Evolutionary conservation across 2,329 filamentous ascomycete genomes (phyloP).

Genomic region (Colletotrichum theobromicola): DNA sequence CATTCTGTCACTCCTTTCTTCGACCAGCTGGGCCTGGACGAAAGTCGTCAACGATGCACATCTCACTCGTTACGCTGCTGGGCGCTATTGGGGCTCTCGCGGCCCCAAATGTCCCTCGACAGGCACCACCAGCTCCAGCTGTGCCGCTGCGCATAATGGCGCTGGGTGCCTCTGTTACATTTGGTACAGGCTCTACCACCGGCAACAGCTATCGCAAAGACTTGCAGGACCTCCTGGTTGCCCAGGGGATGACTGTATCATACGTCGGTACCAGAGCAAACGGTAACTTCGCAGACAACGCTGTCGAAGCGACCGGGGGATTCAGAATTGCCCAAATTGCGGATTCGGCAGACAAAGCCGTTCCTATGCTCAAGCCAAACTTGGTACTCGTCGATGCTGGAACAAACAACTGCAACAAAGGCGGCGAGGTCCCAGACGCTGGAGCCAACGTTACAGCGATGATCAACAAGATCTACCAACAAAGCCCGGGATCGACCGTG

Average conservation of each 20-base stretch:
- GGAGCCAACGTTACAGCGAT: conserved; percentile 17
- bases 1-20: neutral
- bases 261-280: conserved; percentile 1
- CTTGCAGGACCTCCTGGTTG: conserved; percentile 27
- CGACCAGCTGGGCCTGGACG: neutral
- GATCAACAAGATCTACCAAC: conserved; percentile 16
- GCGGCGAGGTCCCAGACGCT: conserved; percentile 6
- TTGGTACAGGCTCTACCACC: conserved; percentile 29
- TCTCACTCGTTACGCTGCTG: neutral
- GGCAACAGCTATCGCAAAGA: conserved; percentile 42
- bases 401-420: conserved; percentile 26
- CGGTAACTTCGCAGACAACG: conserved; percentile 11
- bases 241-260: conserved; percentile 2
- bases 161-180: conserved; percentile 13
- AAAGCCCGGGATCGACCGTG: conserved; percentile 20
- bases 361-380: conserved; percentile 20
- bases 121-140: neutral
- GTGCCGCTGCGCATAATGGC: conserved; percentile 11
- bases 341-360: neutral
- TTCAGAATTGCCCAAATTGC: conserved; percentile 17
- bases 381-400: conserved; percentile 25
- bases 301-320: conserved; percentile 8
- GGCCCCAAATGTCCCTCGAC: neutral
- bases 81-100: neutral
- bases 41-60: neutral